Percentiles rank a stretch among this genome's conserved stretches.
These are phyloP conservation scores for Daldinia caldariorum DNA, from an alignment of 495 filamentous ascomycete genomes.

Conservation along the genomic window DNA sequence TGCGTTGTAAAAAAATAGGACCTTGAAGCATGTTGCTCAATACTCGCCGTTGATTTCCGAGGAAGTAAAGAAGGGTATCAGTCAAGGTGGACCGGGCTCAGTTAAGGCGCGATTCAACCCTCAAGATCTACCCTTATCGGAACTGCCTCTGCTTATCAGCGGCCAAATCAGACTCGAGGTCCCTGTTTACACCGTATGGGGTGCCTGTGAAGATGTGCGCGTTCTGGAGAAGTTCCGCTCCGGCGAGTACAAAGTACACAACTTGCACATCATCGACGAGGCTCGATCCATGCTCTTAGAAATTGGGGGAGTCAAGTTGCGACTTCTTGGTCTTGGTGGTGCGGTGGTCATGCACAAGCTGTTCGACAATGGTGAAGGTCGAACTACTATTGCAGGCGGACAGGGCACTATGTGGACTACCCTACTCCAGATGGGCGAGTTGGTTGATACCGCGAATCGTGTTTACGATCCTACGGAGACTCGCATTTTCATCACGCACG, in stretches of 20 bases:
- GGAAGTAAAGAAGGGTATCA: constrained; percentile 83
- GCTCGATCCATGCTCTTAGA: constrained; percentile 93
- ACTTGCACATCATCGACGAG: constrained; percentile 98
- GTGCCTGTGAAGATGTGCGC: constrained; percentile 97
- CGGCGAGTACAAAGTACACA: constrained; percentile 96
- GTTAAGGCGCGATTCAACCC: constrained; percentile 84
- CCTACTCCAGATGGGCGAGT: constrained; percentile 95
- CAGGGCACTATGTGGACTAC: constrained; percentile 99
- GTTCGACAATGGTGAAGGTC: constrained; percentile 97
- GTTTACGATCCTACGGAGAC: constrained; percentile 99
- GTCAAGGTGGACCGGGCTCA: constrained; percentile 63
- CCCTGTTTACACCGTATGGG: constrained; percentile 99
- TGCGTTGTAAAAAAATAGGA: constrained; percentile 64
- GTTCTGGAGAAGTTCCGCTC: constrained; percentile 98
- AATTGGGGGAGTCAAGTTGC: constrained; percentile 94
- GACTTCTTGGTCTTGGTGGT: constrained; percentile 91
- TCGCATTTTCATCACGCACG: constrained; percentile 97
- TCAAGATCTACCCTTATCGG: constrained; percentile 89
- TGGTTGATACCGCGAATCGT: constrained; percentile 96
- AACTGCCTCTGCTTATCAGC: constrained; percentile 90
- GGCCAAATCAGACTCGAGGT: constrained; percentile 90
- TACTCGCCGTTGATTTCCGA: constrained; percentile 96
- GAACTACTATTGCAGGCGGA: constrained; percentile 97
- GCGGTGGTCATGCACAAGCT: constrained; percentile 99
- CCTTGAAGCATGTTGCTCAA: constrained; percentile 96